Conservation (phyloP, 176 grass and related monocot genomes). For the Leersia perrieri region DNA sequence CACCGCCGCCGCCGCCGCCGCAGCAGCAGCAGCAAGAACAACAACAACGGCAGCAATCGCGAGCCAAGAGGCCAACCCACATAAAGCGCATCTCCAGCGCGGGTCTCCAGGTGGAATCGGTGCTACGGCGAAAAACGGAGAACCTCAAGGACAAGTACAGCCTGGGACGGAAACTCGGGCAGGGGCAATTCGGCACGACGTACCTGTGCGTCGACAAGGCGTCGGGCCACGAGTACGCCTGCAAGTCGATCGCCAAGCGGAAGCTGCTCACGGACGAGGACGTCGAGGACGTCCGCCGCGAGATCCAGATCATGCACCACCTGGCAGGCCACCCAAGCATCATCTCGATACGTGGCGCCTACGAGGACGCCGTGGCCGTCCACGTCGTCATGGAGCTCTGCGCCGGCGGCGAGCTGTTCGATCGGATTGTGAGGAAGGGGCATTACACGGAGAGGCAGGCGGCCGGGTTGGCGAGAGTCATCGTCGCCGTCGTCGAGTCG, state of each 20-base stretch:
- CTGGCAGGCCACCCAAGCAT: constrained; percentile 49
- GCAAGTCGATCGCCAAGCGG: constrained; percentile 72
- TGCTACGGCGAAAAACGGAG: constrained; percentile 51
- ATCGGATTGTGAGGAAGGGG: constrained; percentile 38
- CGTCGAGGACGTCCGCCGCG: constrained; percentile 57
- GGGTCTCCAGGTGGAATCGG: constrained; percentile 49
- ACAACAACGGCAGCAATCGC: constrained; percentile 28
- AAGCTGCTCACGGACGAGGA: constrained; percentile 67
- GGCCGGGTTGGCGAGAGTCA: constrained; percentile 31
- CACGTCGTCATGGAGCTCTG: constrained; percentile 63
- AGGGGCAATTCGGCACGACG: constrained; percentile 57
- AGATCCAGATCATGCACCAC: constrained; percentile 78
- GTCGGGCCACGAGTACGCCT: constrained; percentile 47
- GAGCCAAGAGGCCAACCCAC: constrained; percentile 26
- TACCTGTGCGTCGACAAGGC: constrained; percentile 58
- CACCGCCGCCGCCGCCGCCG: background rate
- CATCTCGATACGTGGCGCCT: constrained; percentile 37
- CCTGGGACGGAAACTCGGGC: constrained; percentile 45
- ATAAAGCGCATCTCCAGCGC: constrained; percentile 64
- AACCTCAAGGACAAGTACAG: constrained; percentile 58
- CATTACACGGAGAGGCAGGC: constrained; percentile 65
- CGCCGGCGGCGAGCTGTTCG: constrained; percentile 54
- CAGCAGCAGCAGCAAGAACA: background rate
- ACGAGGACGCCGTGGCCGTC: constrained; percentile 49
- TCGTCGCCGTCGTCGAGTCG: constrained; percentile 44